phyloP scores from a whole-genome alignment of 139 green algal genomes.

The Chlorella sp. region DNA sequence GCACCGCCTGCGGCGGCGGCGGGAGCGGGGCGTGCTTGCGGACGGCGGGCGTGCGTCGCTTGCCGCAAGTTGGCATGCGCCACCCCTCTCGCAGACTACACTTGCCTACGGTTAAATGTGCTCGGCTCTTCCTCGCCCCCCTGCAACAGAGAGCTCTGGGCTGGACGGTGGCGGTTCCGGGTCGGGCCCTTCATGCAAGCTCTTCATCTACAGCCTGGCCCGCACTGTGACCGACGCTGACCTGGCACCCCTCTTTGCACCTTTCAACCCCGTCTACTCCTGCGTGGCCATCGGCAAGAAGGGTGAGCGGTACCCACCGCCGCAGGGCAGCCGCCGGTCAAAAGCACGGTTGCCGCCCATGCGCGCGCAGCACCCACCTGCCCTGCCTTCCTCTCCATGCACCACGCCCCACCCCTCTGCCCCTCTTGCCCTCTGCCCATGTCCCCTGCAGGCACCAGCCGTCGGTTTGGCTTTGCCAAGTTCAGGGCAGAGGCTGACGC shows the following conservation, averaged over 20 bases:
- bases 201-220: constrained; percentile 32
- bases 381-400: not conserved
- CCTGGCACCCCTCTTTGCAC: constrained; percentile 20
- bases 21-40: not conserved
- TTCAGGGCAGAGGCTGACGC: not conserved
- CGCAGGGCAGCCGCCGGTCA: not conserved
- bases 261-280: constrained; percentile 9
- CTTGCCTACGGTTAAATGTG: not conserved
- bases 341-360: not conserved
- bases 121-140: not conserved
- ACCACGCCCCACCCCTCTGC: not conserved
- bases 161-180: not conserved
- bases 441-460: constrained; percentile 2
- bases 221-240: not conserved
- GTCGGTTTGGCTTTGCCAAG: constrained; percentile 37
- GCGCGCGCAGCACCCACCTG: not conserved
- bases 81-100: not conserved
- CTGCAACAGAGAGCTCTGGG: not conserved
- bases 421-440: not conserved
- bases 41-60: too few relatives aligned
- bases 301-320: not conserved
- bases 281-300: constrained; percentile 13
- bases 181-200: not conserved
- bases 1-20: not conserved
- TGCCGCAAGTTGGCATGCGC: not conserved